A percentile compares a stretch with the other conserved stretches of the same genome.
Conservation (phyloP, 495 filamentous ascomycete genomes). For the Pseudevernia furfuracea region DNA sequence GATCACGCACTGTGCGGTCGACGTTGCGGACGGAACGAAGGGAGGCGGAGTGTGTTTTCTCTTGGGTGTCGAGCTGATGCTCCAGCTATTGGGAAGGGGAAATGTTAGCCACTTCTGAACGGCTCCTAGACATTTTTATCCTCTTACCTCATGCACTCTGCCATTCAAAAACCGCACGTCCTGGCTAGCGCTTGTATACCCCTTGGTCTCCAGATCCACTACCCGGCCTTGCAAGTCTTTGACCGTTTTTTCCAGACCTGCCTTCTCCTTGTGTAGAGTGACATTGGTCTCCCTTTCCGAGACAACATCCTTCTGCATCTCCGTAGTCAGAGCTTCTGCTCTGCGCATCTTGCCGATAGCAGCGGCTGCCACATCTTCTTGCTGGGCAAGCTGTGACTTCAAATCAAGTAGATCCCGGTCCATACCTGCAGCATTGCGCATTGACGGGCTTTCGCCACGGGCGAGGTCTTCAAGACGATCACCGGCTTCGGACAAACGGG, state of each 20-base stretch:
- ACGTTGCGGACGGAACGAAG: constrained; percentile 85
- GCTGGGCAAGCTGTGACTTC: constrained; percentile 80
- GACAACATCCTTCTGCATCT: constrained; percentile 93
- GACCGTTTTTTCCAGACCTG: constrained; percentile 75
- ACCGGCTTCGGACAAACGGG: constrained; percentile 79
- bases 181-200: constrained; percentile 85
- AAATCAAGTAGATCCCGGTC: constrained; percentile 87
- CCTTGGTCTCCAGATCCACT: constrained; percentile 93
- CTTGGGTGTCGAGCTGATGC: constrained; percentile 78
- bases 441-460: constrained; percentile 76
- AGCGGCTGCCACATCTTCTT: constrained; percentile 86
- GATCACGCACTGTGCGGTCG: constrained; percentile 88
- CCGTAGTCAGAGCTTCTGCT: constrained; percentile 76
- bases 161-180: constrained; percentile 94
- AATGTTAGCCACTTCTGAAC: constrained; percentile 18
- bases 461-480: constrained; percentile 87
- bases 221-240: constrained; percentile 87
- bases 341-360: constrained; percentile 98
- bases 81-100: constrained; percentile 58
- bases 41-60: constrained; percentile 65
- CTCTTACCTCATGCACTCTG: constrained; percentile 84
- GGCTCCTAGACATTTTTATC: not conserved
- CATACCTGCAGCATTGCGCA: constrained; percentile 84
- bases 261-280: constrained; percentile 86
- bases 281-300: constrained; percentile 77